Evolutionary conservation across 129 eudicot species (phyloP).

Genomic region (Pulicaria dysenterica): DNA sequence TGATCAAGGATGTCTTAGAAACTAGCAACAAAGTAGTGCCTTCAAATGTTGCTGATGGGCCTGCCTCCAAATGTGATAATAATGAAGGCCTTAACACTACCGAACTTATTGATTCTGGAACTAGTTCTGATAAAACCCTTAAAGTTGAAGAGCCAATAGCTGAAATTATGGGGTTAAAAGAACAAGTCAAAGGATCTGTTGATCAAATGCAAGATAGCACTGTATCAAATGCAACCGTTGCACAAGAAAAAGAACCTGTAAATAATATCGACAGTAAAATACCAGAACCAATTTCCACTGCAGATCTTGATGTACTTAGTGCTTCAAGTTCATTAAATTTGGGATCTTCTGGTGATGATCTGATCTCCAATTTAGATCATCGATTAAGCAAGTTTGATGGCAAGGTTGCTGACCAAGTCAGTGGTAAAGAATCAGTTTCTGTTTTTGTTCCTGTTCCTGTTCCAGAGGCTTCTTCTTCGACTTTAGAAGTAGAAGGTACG

Average conservation of each 20-base stretch:
- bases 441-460: slow-evolving; percentile 39
- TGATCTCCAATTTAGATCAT: slow-evolving; percentile 7
- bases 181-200: slow-evolving; percentile 35
- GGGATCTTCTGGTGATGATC: slow-evolving; percentile 33
- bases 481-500: slow-evolving; percentile 43
- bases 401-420: slow-evolving; percentile 31
- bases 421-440: slow-evolving; percentile 30
- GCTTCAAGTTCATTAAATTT: slow-evolving; percentile 21
- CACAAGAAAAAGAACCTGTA: slow-evolving; percentile 23
- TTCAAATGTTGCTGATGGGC: slow-evolving; percentile 10
- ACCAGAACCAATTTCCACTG: slow-evolving; percentile 13
- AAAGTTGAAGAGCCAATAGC: slow-evolving; percentile 22
- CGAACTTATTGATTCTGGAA: slow-evolving; percentile 6
- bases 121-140: slow-evolving; percentile 22
- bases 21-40: slow-evolving; percentile 25
- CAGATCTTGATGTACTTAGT: slow-evolving; percentile 12
- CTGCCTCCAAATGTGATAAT: slow-evolving; percentile 23
- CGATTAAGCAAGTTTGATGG: slow-evolving; percentile 34
- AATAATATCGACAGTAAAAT: slow-evolving; percentile 6
- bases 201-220: slow-evolving; percentile 28
- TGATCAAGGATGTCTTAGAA: slow-evolving; percentile 25
- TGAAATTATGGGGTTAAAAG: slow-evolving; percentile 34
- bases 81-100: slow-evolving; percentile 5
- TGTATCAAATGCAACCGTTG: slow-evolving; percentile 27
- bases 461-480: slow-evolving; percentile 27